Percentiles rank a stretch among this genome's conserved stretches.
phyloP scores from a whole-genome alignment of 345 rosid species.

The Camelina hispida region DNA sequence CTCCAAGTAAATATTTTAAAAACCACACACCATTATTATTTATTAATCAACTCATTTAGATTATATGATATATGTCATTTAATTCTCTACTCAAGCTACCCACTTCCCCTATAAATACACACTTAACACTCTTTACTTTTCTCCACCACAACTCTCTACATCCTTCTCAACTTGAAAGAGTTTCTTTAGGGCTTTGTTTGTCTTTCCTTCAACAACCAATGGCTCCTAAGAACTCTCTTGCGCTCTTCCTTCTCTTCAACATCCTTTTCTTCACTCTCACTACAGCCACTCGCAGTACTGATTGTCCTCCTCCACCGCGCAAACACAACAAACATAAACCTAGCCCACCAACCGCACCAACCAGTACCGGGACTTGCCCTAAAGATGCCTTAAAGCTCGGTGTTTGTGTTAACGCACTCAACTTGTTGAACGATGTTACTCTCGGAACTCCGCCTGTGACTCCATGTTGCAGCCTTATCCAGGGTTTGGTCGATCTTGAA shows the following conservation, averaged over 20 bases:
- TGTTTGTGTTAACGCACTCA: slow-evolving; percentile 50
- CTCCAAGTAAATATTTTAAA: neutral
- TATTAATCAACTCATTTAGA: neutral
- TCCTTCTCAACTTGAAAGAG: slow-evolving; percentile 28
- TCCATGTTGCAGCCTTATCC: slow-evolving; percentile 51
- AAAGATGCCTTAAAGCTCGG: slow-evolving; percentile 53
- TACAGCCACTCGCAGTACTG: slow-evolving; percentile 51
- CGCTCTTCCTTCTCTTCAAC: slow-evolving; percentile 59
- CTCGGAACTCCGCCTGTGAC: slow-evolving; percentile 51
- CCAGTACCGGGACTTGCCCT: slow-evolving; percentile 44
- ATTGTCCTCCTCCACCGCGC: slow-evolving; percentile 50
- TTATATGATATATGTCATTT: neutral
- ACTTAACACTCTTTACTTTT: slow-evolving; percentile 15
- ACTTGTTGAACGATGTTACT: slow-evolving; percentile 43
- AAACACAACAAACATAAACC: slow-evolving; percentile 46
- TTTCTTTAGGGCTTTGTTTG: slow-evolving; percentile 5
- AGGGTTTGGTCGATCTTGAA: slow-evolving; percentile 56
- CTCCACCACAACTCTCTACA: slow-evolving; percentile 34
- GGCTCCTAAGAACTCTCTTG: slow-evolving; percentile 56
- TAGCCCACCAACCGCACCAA: slow-evolving; percentile 35
- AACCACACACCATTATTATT: neutral
- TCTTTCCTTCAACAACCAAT: slow-evolving; percentile 30
- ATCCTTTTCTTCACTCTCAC: slow-evolving; percentile 57
- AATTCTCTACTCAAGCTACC: slow-evolving; percentile 6
- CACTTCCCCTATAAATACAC: slow-evolving; percentile 33